Percentiles rank a stretch among this genome's conserved stretches.
Evolutionary conservation across 2,329 filamentous ascomycete species (phyloP).

Genomic region (Lasiodiplodia theobromae): DNA sequence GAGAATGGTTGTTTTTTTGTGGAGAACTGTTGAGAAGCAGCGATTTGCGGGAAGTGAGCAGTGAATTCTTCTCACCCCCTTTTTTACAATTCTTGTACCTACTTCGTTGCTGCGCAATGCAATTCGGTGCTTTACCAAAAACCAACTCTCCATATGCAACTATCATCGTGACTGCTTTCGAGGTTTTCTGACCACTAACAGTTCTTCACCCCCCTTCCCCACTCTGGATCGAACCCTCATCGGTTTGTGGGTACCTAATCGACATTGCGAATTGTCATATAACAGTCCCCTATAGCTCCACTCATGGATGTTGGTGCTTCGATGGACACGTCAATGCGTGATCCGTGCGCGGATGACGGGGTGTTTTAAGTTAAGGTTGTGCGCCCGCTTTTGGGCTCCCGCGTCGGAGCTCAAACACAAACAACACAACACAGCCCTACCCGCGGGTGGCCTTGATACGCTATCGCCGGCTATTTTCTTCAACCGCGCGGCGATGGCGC

Average conservation of each 20-base stretch:
- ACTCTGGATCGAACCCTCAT: neutral
- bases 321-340: neutral
- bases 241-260: neutral
- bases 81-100: conserved; percentile 20
- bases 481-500: neutral
- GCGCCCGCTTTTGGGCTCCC: neutral
- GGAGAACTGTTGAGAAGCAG: conserved; percentile 10
- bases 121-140: conserved; percentile 16
- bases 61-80: neutral
- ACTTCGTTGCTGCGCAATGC: conserved; percentile 25
- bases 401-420: neutral
- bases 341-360: neutral
- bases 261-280: neutral
- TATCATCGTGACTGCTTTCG: neutral
- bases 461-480: neutral
- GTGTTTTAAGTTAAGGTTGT: conserved; percentile 24
- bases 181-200: neutral
- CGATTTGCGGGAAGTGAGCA: conserved; percentile 2
- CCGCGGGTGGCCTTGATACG: conserved; percentile 2
- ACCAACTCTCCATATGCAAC: neutral
- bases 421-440: conserved; percentile 6
- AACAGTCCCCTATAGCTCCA: neutral
- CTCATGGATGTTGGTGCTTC: neutral
- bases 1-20: neutral
- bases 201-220: too few relatives aligned